Evolutionary conservation across 2,329 filamentous ascomycete genomes (phyloP).

Genomic region (Zymoseptoria pseudotritici): DNA sequence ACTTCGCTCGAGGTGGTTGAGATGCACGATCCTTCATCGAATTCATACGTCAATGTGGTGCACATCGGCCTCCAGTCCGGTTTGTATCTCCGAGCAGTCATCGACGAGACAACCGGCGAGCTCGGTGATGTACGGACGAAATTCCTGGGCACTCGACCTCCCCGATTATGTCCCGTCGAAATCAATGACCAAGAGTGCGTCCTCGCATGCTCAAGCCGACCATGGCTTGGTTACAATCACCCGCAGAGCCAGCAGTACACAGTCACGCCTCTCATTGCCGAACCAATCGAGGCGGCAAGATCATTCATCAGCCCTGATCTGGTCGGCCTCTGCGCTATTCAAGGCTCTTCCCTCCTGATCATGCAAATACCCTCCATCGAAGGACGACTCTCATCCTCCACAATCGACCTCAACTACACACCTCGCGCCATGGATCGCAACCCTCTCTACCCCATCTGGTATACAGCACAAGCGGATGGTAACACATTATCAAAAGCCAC

Average conservation of each 20-base stretch:
- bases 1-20: conserved; percentile 85
- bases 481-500: conserved; percentile 80
- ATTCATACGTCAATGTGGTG: conserved; percentile 81
- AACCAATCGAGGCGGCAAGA: conserved; percentile 85
- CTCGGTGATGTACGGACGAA: conserved; percentile 90
- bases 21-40: conserved; percentile 89
- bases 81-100: conserved; percentile 87
- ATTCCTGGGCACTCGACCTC: conserved; percentile 84
- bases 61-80: conserved; percentile 95
- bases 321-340: conserved; percentile 30
- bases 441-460: conserved; percentile 81
- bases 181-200: conserved; percentile 72
- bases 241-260: conserved; percentile 80
- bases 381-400: conserved; percentile 18
- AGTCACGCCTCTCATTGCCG: conserved; percentile 70
- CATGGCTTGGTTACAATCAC: conserved; percentile 95
- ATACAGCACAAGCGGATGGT: conserved; percentile 88
- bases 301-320: conserved; percentile 88
- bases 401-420: conserved; percentile 74
- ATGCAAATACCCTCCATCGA: conserved; percentile 53
- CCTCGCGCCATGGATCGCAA: conserved; percentile 82
- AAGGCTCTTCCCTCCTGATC: conserved; percentile 43
- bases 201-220: conserved; percentile 80
- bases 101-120: conserved; percentile 93
- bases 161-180: conserved; percentile 84